These are phyloP conservation scores for Martiniozyma asiatica DNA, from an alignment of 1,139 yeast genomes.

Conservation along the genomic window DNA sequence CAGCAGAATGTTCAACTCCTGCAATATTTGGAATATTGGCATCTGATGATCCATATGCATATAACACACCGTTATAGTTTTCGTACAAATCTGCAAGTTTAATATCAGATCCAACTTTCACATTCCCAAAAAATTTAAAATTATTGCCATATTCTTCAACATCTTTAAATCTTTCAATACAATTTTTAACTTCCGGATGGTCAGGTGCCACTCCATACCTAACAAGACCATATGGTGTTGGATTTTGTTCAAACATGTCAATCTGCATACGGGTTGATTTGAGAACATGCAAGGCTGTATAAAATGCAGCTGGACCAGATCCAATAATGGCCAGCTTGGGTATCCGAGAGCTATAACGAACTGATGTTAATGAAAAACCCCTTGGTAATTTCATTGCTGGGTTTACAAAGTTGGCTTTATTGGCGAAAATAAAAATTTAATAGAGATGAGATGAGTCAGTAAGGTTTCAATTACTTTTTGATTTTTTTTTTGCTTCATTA, in stretches of 20 bases:
- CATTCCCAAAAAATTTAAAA: slow-evolving; percentile 69
- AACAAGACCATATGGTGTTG: slow-evolving; percentile 85
- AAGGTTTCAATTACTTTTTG: no score
- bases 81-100: slow-evolving; percentile 35
- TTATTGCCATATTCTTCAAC: slow-evolving; percentile 23
- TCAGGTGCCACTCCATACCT: slow-evolving; percentile 99
- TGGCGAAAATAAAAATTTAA: no score
- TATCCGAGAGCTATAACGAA: neutral
- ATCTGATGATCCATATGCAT: slow-evolving; percentile 73
- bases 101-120: slow-evolving; percentile 38
- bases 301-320: slow-evolving; percentile 94
- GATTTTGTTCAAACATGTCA: slow-evolving; percentile 67
- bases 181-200: slow-evolving; percentile 90
- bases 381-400: no score
- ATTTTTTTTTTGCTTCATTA: no score
- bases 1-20: slow-evolving; percentile 50
- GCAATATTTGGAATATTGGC: slow-evolving; percentile 35
- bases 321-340: slow-evolving; percentile 69
- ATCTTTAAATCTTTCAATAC: slow-evolving; percentile 68
- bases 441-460: no score
- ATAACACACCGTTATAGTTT: slow-evolving; percentile 59
- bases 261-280: slow-evolving; percentile 31
- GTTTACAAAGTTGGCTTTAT: no score
- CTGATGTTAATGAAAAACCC: no score
- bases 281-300: slow-evolving; percentile 69